Percentiles rank a stretch among this genome's conserved stretches.
Evolutionary conservation across 1,139 yeast genomes (phyloP).

Genomic region (Blastobotrys aristatus): DNA sequence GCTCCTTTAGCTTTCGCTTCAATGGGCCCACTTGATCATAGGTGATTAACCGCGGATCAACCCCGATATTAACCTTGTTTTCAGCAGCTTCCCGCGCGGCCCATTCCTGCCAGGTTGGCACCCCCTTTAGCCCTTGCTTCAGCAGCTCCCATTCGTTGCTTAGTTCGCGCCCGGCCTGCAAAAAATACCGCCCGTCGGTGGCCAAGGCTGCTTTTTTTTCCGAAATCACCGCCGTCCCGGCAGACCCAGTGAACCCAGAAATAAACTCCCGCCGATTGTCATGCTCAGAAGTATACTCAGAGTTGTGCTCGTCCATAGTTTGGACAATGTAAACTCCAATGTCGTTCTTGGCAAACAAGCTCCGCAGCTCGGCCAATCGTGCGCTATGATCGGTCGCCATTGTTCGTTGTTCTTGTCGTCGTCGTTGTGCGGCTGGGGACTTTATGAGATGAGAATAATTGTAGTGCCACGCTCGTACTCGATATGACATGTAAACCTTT

Average conservation of each 20-base stretch:
- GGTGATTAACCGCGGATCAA: conserved; percentile 68
- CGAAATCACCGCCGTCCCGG: conserved; percentile 90
- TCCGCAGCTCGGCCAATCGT: conserved; percentile 53
- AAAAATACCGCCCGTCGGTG: conserved; percentile 93
- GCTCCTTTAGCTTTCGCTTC: conserved; percentile 30
- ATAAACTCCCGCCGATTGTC: conserved; percentile 86
- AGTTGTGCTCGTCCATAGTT: conserved; percentile 90
- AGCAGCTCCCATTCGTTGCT: conserved; percentile 79
- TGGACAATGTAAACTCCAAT: conserved; percentile 80
- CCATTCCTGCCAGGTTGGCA: conserved; percentile 89
- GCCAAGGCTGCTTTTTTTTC: conserved; percentile 68
- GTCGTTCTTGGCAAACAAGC: conserved; percentile 56
- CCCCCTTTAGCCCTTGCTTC: conserved; percentile 70
- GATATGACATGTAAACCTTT: conserved; percentile 13
- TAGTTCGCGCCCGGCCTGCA: conserved; percentile 82
- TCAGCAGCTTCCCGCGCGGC: conserved; percentile 39
- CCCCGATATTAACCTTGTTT: conserved; percentile 41
- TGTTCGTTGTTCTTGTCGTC: neutral
- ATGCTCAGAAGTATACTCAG: conserved; percentile 74
- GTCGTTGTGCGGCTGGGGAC: neutral
- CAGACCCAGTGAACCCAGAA: conserved; percentile 80
- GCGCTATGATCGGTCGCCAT: conserved; percentile 6
- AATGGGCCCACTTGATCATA: conserved; percentile 41
- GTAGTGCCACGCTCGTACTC: conserved; percentile 17
- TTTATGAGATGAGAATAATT: conserved; percentile 5